Percentiles rank a stretch among this genome's conserved stretches.
These are phyloP conservation scores for Rubus idaeus DNA, from an alignment of 306 rosid genomes.

Conservation along the genomic window DNA sequence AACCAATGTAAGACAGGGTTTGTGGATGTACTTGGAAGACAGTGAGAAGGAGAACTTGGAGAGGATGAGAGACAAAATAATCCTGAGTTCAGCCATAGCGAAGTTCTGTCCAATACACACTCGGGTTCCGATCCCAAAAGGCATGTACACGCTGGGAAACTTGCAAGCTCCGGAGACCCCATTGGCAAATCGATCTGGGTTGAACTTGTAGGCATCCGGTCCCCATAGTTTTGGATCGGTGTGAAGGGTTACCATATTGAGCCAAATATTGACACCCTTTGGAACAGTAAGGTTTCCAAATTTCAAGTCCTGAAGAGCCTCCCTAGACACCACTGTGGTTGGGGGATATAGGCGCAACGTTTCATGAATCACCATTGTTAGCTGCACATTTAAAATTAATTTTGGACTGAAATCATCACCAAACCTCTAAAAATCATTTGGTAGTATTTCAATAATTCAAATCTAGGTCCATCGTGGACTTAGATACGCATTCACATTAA, in stretches of 20 bases:
- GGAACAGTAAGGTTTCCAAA: slow-evolving; percentile 19
- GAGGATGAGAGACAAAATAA: slow-evolving; percentile 2
- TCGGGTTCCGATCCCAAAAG: slow-evolving; percentile 22
- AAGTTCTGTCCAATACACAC: slow-evolving; percentile 17
- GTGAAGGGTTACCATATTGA: not conserved
- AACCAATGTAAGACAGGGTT: not conserved
- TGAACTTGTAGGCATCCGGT: slow-evolving; percentile 17
- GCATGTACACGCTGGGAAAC: slow-evolving; percentile 25
- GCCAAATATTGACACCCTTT: slow-evolving; percentile 28
- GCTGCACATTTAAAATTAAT: slow-evolving; percentile 3
- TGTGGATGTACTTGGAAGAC: not conserved
- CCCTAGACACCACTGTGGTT: slow-evolving; percentile 23
- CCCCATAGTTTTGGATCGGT: slow-evolving; percentile 29
- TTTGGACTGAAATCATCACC: no score
- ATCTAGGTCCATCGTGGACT: no score
- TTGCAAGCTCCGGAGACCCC: slow-evolving; percentile 29
- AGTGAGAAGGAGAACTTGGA: not conserved
- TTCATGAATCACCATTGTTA: slow-evolving; percentile 35
- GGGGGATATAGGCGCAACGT: slow-evolving; percentile 26
- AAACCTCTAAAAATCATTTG: no score
- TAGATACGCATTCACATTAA: no score
- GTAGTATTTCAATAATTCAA: no score
- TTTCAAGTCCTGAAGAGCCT: slow-evolving; percentile 22
- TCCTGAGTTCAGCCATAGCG: slow-evolving; percentile 23
- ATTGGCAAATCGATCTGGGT: slow-evolving; percentile 18